phyloP scores from a whole-genome alignment of 257 asterid species.

The Plantago elongata region DNA sequence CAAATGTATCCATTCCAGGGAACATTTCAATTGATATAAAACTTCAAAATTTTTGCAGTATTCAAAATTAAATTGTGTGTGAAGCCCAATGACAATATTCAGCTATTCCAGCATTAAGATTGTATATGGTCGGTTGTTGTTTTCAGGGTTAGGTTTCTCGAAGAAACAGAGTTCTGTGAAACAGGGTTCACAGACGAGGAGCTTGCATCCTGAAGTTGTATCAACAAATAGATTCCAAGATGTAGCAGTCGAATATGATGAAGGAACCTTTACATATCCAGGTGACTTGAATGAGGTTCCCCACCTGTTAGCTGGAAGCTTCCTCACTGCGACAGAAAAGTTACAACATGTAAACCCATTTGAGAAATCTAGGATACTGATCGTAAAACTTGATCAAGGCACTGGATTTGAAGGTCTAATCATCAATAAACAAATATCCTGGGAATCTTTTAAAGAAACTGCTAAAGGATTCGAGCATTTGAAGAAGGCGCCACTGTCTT shows the following conservation, averaged over 20 bases:
- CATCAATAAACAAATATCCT: constrained; percentile 58
- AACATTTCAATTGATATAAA: background rate
- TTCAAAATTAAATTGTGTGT: background rate
- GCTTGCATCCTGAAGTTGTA: constrained; percentile 58
- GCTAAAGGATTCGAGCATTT: constrained; percentile 47
- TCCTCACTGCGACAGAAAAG: constrained; percentile 70
- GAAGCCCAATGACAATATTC: constrained; percentile 1
- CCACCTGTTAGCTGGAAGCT: constrained; percentile 45
- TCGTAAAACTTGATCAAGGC: constrained; percentile 56
- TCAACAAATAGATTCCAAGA: constrained; percentile 44
- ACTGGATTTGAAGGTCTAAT: constrained; percentile 72
- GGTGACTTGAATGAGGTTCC: constrained; percentile 37
- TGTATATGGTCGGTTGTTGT: constrained; percentile 11
- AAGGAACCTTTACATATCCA: constrained; percentile 33
- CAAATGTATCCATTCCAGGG: too few species aligned
- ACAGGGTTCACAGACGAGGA: constrained; percentile 24
- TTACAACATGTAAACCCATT: constrained; percentile 64
- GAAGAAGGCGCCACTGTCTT: constrained; percentile 62
- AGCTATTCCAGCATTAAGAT: background rate
- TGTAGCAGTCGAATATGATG: constrained; percentile 27
- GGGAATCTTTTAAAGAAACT: constrained; percentile 67
- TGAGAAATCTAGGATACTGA: constrained; percentile 62
- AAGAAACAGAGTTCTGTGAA: constrained; percentile 27
- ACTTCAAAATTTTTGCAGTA: background rate
- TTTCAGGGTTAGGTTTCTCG: constrained; percentile 36